Conservation (phyloP, 1,284 basidiomycete genomes). For the Neonothopanus nambi region DNA sequence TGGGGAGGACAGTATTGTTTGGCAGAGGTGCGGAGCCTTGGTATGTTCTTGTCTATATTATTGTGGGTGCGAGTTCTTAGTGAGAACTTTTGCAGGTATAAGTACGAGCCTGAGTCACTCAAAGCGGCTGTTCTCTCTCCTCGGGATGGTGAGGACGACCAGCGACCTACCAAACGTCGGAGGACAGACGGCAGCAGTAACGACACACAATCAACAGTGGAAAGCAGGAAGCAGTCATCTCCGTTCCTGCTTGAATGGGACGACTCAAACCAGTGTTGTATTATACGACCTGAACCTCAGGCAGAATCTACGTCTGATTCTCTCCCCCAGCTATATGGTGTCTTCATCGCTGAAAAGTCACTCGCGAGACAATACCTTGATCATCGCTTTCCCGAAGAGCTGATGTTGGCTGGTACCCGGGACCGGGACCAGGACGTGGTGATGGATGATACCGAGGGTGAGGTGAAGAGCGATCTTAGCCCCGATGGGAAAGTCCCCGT, state of each 20-base stretch:
- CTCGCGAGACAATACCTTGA: not conserved
- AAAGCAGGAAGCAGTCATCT: too few species aligned
- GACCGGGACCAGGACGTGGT: not conserved
- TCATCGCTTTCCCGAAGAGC: not conserved
- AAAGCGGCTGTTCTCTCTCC: not conserved
- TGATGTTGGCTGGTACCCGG: not conserved
- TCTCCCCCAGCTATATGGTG: not conserved
- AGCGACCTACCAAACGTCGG: slow-evolving; percentile 8
- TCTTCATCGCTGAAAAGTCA: slow-evolving; percentile 4
- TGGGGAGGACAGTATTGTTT: slow-evolving; percentile 5
- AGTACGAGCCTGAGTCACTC: slow-evolving; percentile 5
- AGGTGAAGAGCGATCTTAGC: not conserved
- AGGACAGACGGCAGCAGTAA: not conserved
- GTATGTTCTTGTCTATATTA: not conserved
- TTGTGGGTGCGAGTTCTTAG: not conserved
- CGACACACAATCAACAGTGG: not conserved
- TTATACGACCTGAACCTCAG: not conserved
- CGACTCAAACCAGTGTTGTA: slow-evolving; percentile 8
- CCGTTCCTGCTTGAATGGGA: slow-evolving; percentile 9
- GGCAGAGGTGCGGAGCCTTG: slow-evolving; percentile 11
- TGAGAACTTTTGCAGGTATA: slow-evolving; percentile 5
- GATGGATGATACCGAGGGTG: not conserved
- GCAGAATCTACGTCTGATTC: not conserved
- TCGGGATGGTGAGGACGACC: not conserved
- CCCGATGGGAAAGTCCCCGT: not conserved